A percentile compares a stretch with the other conserved stretches of the same genome.
These are phyloP conservation scores for Nigrograna mackinnonii DNA, from an alignment of 2,329 filamentous ascomycete species.

Conservation along the genomic window DNA sequence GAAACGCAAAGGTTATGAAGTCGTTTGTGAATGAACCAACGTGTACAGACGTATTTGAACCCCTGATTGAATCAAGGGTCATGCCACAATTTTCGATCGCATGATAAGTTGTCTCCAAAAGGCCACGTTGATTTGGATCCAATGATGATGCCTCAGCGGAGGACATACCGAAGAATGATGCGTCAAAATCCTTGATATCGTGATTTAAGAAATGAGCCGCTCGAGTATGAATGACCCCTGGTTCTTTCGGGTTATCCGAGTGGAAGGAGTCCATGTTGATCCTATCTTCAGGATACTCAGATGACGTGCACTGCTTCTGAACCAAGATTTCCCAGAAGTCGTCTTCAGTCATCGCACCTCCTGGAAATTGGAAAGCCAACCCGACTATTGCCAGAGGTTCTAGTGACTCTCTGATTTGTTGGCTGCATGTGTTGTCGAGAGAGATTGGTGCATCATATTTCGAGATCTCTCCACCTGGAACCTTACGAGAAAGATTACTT, in stretches of 20 bases:
- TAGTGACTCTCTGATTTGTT: not conserved
- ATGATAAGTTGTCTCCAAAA: slow-evolving; percentile 18
- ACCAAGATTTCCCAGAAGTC: slow-evolving; percentile 12
- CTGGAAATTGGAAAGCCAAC: slow-evolving; percentile 10
- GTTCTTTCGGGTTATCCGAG: not conserved
- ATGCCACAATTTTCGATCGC: slow-evolving; percentile 19
- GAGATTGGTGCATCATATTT: not conserved
- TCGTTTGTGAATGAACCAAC: slow-evolving; percentile 2
- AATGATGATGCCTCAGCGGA: slow-evolving; percentile 7
- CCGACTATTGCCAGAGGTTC: slow-evolving; percentile 18
- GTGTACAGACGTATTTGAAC: slow-evolving; percentile 2
- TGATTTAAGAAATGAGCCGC: slow-evolving; percentile 7
- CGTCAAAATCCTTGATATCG: slow-evolving; percentile 8
- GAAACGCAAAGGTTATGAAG: not conserved
- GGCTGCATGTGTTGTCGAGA: not conserved
- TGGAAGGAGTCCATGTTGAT: slow-evolving; percentile 11
- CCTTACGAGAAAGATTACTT: too few species aligned
- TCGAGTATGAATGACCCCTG: too few species aligned
- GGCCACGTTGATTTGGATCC: slow-evolving; percentile 16
- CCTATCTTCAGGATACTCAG: slow-evolving; percentile 10
- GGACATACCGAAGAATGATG: slow-evolving; percentile 11
- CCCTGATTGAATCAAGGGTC: not conserved
- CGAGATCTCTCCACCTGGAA: too few species aligned
- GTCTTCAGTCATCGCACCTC: slow-evolving; percentile 3
- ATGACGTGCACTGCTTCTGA: slow-evolving; percentile 5